Evolutionary conservation across 306 rosid species (phyloP).

Genomic region (Corylus avellana): DNA sequence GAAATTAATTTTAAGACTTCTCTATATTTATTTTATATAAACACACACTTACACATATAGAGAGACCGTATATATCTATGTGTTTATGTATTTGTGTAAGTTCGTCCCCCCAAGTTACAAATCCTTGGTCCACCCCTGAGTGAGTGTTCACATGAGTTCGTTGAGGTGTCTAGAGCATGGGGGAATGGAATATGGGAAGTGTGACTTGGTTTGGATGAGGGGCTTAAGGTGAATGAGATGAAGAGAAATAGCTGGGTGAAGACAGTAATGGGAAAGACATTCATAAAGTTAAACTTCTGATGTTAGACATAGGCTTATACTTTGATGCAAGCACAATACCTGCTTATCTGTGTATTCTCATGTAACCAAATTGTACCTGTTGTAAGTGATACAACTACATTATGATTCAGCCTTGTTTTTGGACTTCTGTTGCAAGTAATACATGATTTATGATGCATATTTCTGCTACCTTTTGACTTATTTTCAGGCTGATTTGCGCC

Average conservation of each 20-base stretch:
- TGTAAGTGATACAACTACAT: too few relatives aligned
- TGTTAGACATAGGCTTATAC: background rate
- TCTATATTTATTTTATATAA: too few relatives aligned
- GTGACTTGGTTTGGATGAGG: background rate
- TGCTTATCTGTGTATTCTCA: background rate
- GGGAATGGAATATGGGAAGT: too few relatives aligned
- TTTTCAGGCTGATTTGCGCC: constrained; percentile 85
- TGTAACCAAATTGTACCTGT: background rate
- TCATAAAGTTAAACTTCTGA: background rate
- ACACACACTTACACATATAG: too few relatives aligned
- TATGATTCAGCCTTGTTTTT: background rate
- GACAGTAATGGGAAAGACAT: background rate
- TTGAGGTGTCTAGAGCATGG: too few relatives aligned
- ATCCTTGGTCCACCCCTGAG: too few relatives aligned
- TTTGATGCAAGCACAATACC: background rate
- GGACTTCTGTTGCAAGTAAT: constrained; percentile 1
- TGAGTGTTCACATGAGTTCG: too few relatives aligned
- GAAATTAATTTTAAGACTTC: too few relatives aligned
- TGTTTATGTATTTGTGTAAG: too few relatives aligned
- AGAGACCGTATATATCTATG: too few relatives aligned
- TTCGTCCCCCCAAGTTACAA: too few relatives aligned
- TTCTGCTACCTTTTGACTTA: constrained; percentile 30
- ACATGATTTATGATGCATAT: constrained; percentile 5
- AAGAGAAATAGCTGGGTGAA: background rate
- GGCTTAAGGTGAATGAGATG: background rate